Base-by-base conservation (phyloP, 164 flowering plant genomes). In the Stephania cephalantha region DNA sequence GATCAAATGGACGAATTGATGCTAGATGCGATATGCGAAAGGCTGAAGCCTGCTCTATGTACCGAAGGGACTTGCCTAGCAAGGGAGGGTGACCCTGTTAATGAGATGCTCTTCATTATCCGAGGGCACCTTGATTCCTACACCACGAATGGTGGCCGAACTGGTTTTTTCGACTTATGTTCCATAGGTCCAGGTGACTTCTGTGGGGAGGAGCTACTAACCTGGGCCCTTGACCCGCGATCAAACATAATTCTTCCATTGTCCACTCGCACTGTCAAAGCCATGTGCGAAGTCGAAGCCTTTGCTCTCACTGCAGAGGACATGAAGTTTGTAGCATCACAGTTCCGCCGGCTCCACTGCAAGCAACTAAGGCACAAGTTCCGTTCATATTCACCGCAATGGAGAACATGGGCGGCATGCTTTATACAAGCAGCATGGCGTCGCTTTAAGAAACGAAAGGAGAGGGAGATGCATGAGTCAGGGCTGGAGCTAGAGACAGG, bases 361-460 rank as follows among this genome's bases (percentile, higher is more conserved):
- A 92, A 88, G 79, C 91, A 90, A 69, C 86, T 94, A 3, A 81
- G 95, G 42, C 93, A 91, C 79, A 91, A 86, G 82, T 91, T 94
- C 77, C 76, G 94, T 46, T 92, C 91, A 84, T 89, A 91, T 77
- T 90, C 97, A 0, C 94, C 89, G 73, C 98, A 94, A 31, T 94
- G 98, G 98, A 79, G 98, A 15, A 82, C 91, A 0, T 94, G 98
- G 98, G 91, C 97, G 18, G 96, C 95, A 0, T 90, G 97, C 73
- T 94, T 87, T 74, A 76, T 94, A 15, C 98, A 94, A 74, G 93
- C 91, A 6, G 96, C 97, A 0, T 94, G 96, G 95, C 78, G 95
- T 0, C 79, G 97, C 68, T 82, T 68, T 72, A 86, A 84, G 82
- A 87, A 79, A 68, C 74, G 93, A 71, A 84, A 78, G 78, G 81